Evolutionary conservation across 768 basidiomycete species (phyloP).

Genomic region (Suillus clintonianus): DNA sequence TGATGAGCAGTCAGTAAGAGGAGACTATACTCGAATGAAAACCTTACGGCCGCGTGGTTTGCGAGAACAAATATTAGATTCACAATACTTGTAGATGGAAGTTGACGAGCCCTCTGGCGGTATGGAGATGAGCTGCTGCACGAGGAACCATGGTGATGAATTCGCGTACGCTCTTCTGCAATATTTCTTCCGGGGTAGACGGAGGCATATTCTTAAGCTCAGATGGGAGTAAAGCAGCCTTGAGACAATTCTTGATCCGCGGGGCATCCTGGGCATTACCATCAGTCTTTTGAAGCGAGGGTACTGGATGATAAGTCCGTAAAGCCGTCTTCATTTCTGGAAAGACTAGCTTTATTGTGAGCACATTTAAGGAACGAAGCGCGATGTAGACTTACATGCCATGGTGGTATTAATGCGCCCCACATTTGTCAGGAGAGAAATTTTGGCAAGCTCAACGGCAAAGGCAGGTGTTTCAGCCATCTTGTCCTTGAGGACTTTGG

Average conservation of each 20-base stretch:
- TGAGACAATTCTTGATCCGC: constrained; percentile 88
- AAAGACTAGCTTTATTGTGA: constrained; percentile 58
- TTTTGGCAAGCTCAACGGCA: constrained; percentile 77
- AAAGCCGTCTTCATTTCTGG: constrained; percentile 93
- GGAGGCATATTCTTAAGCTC: constrained; percentile 69
- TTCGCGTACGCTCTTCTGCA: constrained; percentile 60
- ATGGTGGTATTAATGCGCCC: constrained; percentile 92
- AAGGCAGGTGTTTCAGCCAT: constrained; percentile 82
- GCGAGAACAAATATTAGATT: constrained; percentile 85
- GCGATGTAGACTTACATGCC: constrained; percentile 59
- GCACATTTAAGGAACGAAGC: constrained; percentile 10
- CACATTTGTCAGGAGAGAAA: constrained; percentile 84
- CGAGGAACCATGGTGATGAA: constrained; percentile 6
- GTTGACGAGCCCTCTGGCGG: constrained; percentile 53
- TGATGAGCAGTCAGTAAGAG: constrained; percentile 24
- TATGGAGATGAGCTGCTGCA: constrained; percentile 11
- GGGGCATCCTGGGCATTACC: constrained; percentile 90
- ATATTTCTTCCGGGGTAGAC: constrained; percentile 73
- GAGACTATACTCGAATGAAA: constrained; percentile 9
- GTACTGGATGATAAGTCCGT: constrained; percentile 87
- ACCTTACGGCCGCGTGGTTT: constrained; percentile 72
- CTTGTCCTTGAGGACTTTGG: constrained; percentile 86
- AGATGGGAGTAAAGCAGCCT: constrained; percentile 72
- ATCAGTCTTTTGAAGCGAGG: constrained; percentile 84
- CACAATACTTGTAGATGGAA: constrained; percentile 83